These are phyloP conservation scores for Adenanthera pavonina DNA, from an alignment of 306 rosid genomes.

Conservation along the genomic window DNA sequence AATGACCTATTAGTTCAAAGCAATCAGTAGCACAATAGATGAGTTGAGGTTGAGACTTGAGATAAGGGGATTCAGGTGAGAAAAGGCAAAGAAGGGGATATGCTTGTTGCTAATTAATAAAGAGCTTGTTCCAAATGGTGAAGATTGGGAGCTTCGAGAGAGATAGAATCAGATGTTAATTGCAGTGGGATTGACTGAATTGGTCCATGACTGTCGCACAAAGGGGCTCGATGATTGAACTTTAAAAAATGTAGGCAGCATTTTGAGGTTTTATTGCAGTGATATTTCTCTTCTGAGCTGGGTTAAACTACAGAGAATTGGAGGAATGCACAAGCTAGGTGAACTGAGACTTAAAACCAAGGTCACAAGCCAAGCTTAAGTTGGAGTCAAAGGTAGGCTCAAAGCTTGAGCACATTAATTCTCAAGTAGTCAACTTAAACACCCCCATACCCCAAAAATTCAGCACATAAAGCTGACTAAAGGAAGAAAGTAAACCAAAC, in stretches of 20 bases:
- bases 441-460: neutral
- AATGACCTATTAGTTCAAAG: neutral
- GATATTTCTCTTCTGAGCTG: neutral
- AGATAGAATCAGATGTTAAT: neutral
- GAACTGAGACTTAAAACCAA: neutral
- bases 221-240: neutral
- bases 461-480: neutral
- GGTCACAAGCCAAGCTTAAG: constrained; percentile 17
- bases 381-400: neutral
- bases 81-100: neutral
- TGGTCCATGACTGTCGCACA: neutral
- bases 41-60: neutral
- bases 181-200: neutral
- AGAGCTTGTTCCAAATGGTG: neutral
- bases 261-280: neutral
- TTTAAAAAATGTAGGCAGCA: neutral
- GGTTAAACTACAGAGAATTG: neutral
- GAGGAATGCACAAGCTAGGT: neutral
- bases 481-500: neutral
- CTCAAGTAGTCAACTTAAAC: neutral
- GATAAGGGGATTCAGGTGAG: neutral
- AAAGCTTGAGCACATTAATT: neutral
- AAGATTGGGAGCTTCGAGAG: neutral
- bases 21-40: neutral
- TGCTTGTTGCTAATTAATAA: neutral